Evolutionary conservation across 2,329 filamentous ascomycete species (phyloP).

Genomic region (Colletotrichum brevisporum): DNA sequence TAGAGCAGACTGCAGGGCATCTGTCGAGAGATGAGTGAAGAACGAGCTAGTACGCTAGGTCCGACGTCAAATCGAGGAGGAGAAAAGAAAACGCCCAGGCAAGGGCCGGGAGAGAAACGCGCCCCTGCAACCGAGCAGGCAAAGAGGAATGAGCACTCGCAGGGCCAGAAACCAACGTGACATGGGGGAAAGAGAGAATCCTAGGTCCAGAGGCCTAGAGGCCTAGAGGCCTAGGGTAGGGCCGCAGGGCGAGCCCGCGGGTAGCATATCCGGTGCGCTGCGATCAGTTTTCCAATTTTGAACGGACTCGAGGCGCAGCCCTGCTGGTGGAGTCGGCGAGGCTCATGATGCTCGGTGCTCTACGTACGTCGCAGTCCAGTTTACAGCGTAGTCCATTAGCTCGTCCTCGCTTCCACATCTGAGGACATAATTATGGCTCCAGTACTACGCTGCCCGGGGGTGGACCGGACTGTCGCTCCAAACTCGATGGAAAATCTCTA

Average conservation of each 20-base stretch:
- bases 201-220: not conserved
- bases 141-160: slow-evolving; percentile 10
- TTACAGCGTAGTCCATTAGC: too few relatives aligned
- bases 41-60: too few relatives aligned
- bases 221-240: too few relatives aligned
- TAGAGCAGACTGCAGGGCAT: not conserved
- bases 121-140: slow-evolving; percentile 15
- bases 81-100: slow-evolving; percentile 15
- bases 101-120: slow-evolving; percentile 9
- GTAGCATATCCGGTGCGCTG: not conserved
- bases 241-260: not conserved
- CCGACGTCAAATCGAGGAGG: not conserved
- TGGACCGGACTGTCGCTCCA: too few relatives aligned
- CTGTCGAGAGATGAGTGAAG: not conserved
- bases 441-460: too few relatives aligned
- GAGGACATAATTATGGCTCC: too few relatives aligned
- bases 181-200: slow-evolving; percentile 19
- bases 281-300: not conserved
- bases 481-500: not conserved
- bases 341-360: too few relatives aligned
- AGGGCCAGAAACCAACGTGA: slow-evolving; percentile 6
- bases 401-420: too few relatives aligned
- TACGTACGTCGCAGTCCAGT: too few relatives aligned
- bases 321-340: not conserved
- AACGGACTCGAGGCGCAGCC: not conserved